Base-by-base conservation (phyloP, 306 rosid genomes). In the Canavalia ensiformis region DNA sequence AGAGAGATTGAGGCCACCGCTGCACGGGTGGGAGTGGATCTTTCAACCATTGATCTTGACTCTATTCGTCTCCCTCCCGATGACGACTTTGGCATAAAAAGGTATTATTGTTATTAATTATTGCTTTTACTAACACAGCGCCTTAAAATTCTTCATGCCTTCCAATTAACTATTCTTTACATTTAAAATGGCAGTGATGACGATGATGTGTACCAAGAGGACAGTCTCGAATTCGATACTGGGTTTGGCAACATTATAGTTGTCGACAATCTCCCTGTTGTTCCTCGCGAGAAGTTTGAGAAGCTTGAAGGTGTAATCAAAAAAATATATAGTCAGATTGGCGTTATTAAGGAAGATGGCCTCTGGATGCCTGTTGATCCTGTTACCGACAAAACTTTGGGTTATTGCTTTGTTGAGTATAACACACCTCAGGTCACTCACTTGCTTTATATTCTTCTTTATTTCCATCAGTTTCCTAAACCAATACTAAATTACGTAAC, bases 281-380 rank as follows among this genome's bases (percentile, higher is more conserved):
- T 94, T 51, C 92, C 98, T 0, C 46, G 25, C 13, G 97, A 90
- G 72, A 94, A 94, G 72, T 89, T 87, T 28, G 95, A 88, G 77
- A 94, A 94, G 71, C 91, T 94, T 0, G 95, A 90, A 73, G 90
- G 87, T 0, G 98, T 94, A 0, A 72, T 94, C 7, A 78, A 90
- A 0, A 94, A 94, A 76, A 94, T 94, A 8, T 94, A 88, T 12
- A 75, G 95, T 28, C 98, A 94, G 89, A 87, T 91, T 83, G 97
- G 97, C 54, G 81, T 80, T 10, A 83, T 94, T n/a, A 94, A 86
- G 72, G 95, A 89, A 0, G 95, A 87, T 37, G 98, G 98, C 0
- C 82, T 94, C 13, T 94, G 91, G 92, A 94, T 94, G 98, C 98
- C 98, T 0, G 75, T 90, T 13, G 95, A 92, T 42, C 82, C 92